Conservation (phyloP, 371 early-diverging fungal species). For the Cokeromyces recurvatus region DNA sequence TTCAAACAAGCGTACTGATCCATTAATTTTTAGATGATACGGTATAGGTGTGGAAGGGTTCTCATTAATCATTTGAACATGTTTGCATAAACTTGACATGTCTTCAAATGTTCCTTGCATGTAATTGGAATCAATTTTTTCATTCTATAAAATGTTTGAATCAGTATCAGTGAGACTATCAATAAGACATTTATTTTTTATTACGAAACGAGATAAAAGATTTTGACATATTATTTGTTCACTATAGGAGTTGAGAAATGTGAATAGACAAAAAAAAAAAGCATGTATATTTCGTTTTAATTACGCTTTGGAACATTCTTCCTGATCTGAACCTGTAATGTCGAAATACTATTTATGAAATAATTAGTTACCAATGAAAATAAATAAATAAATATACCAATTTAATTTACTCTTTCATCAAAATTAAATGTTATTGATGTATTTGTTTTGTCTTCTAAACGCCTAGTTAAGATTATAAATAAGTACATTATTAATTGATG, state of each 20-base stretch:
- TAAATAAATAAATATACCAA: not conserved
- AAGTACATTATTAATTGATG: no score
- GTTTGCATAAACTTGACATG: no score
- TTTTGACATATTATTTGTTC: slow-evolving; percentile 1
- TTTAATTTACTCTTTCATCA: slow-evolving; percentile 16
- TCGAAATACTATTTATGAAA: slow-evolving; percentile 17
- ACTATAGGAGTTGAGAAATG: not conserved
- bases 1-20: no score
- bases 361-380: not conserved
- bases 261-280: not conserved
- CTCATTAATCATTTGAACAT: no score
- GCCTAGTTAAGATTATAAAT: no score
- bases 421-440: slow-evolving; percentile 9
- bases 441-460: slow-evolving; percentile 2
- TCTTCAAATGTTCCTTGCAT: slow-evolving; percentile 20
- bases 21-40: not conserved
- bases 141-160: slow-evolving; percentile 3
- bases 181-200: not conserved
- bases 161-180: not conserved
- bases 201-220: slow-evolving; percentile 17
- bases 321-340: slow-evolving; percentile 10
- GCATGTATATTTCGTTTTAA: no score
- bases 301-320: slow-evolving; percentile 15
- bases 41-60: not conserved
- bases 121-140: slow-evolving; percentile 7